Evolutionary conservation across 1,139 yeast genomes (phyloP).

Genomic region (Geotrichum siamense): DNA sequence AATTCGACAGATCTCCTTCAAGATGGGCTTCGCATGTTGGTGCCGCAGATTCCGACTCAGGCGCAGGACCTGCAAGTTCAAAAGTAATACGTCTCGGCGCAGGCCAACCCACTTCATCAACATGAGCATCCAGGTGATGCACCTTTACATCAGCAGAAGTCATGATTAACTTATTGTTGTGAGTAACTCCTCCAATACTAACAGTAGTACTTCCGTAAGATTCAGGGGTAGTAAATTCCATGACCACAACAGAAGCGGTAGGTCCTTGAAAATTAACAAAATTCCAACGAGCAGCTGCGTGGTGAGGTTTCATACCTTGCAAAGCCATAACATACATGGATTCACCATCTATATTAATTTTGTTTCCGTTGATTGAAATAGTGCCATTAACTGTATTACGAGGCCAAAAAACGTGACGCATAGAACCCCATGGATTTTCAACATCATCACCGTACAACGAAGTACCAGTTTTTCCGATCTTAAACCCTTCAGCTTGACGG

Average conservation of each 20-base stretch:
- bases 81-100: slow-evolving; percentile 67
- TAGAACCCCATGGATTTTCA: slow-evolving; percentile 88
- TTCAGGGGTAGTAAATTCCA: slow-evolving; percentile 94
- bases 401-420: slow-evolving; percentile 98
- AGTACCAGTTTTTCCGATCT: slow-evolving; percentile 82
- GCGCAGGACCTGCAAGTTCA: slow-evolving; percentile 45
- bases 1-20: slow-evolving; percentile 33
- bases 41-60: slow-evolving; percentile 38
- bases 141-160: slow-evolving; percentile 63
- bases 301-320: slow-evolving; percentile 99
- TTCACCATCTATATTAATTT: slow-evolving; percentile 40
- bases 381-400: slow-evolving; percentile 66
- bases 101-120: slow-evolving; percentile 81
- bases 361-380: slow-evolving; percentile 37
- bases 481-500: slow-evolving; percentile 61
- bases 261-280: slow-evolving; percentile 83
- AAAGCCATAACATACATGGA: slow-evolving; percentile 96
- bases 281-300: slow-evolving; percentile 96
- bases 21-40: slow-evolving; percentile 32
- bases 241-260: slow-evolving; percentile 64
- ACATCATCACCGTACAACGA: slow-evolving; percentile 74
- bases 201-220: slow-evolving; percentile 82
- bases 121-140: slow-evolving; percentile 49
- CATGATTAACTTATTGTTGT: slow-evolving; percentile 55
- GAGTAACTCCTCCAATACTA: slow-evolving; percentile 65